A percentile compares a stretch with the other conserved stretches of the same genome.
phyloP scores from a whole-genome alignment of 2,329 filamentous ascomycete genomes.

The Pseudocercospora musae region DNA sequence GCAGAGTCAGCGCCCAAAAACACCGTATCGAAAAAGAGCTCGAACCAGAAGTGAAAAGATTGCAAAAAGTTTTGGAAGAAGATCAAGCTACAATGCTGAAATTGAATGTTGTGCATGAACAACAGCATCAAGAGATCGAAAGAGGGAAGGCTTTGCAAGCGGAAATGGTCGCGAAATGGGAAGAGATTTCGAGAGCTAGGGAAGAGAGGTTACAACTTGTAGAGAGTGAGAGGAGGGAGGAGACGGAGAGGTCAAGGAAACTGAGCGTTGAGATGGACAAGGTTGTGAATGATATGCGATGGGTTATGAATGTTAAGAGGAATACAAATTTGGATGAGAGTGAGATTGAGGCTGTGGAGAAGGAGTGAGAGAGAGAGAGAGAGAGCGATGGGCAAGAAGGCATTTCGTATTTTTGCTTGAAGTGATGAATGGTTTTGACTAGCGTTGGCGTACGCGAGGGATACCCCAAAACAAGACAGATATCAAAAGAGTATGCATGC shows the following conservation, averaged over 20 bases:
- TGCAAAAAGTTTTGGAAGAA: conserved; percentile 54
- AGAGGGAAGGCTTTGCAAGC: conserved; percentile 60
- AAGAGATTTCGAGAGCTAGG: conserved; percentile 56
- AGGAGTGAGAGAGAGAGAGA: too few relatives aligned
- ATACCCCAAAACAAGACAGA: neutral
- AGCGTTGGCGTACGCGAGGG: neutral
- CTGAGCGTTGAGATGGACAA: conserved; percentile 61
- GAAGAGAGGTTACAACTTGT: neutral
- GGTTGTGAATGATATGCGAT: conserved; percentile 64
- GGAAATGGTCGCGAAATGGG: conserved; percentile 58
- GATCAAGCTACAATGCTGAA: conserved; percentile 63
- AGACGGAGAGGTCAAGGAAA: conserved; percentile 56
- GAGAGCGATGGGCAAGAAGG: too few relatives aligned
- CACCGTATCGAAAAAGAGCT: conserved; percentile 31
- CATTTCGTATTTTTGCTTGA: neutral
- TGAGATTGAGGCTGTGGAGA: neutral
- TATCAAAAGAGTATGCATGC: too few relatives aligned
- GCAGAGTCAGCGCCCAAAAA: conserved; percentile 33
- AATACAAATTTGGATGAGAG: neutral
- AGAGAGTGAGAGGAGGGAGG: conserved; percentile 42
- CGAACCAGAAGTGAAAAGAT: conserved; percentile 50
- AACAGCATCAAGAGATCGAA: conserved; percentile 67
- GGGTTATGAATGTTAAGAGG: conserved; percentile 57
- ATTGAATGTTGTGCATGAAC: conserved; percentile 67
- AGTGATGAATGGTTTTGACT: neutral